Conservation (phyloP, 148 eudicot species). For the Camellia japonica region DNA sequence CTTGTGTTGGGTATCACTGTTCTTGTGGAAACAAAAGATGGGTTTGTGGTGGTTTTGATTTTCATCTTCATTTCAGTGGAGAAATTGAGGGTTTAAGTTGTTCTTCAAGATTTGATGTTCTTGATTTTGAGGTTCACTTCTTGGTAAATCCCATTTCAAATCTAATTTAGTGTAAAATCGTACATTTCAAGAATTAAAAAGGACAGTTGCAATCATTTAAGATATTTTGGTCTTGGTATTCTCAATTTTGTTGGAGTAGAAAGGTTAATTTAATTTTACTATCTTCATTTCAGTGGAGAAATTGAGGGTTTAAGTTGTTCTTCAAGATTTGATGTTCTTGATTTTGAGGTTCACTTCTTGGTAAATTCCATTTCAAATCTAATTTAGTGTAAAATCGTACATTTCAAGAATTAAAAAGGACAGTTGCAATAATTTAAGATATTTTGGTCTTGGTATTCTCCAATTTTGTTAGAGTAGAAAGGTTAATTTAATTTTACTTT, state of each 20-base stretch:
- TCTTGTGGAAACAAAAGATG: background rate
- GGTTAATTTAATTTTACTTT: background rate
- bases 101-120: slow-evolving; percentile 3
- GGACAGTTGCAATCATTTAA: background rate
- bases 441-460: background rate
- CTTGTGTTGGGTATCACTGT: background rate
- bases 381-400: background rate
- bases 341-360: background rate
- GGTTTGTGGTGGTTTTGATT: background rate
- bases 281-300: background rate
- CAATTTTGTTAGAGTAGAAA: background rate
- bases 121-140: background rate
- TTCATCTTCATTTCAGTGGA: background rate
- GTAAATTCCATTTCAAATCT: background rate
- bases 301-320: background rate
- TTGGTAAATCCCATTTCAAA: background rate
- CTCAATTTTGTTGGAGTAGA: background rate
- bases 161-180: background rate
- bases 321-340: slow-evolving; percentile 6
- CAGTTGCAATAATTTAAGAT: background rate
- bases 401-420: background rate
- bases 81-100: background rate
- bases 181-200: background rate
- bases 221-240: background rate
- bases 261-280: background rate